Conservation (phyloP, 176 grass and related monocot genomes). For the Saccharum officinarum region DNA sequence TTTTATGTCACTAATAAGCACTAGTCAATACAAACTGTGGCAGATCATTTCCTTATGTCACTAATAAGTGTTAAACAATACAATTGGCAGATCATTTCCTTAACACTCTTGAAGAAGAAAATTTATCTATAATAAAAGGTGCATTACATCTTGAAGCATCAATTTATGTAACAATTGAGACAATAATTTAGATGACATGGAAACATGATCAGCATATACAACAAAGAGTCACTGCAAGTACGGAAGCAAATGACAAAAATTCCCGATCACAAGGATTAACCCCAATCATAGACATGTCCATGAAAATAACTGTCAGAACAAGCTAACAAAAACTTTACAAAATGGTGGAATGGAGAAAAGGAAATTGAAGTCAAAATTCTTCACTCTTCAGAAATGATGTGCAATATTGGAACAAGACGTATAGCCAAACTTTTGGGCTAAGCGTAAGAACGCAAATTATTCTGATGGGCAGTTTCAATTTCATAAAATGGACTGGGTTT, state of each 20-base stretch:
- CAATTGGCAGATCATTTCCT: neutral
- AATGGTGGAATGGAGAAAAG: neutral
- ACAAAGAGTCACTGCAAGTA: neutral
- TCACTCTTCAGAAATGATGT: neutral
- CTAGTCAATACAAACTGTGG: neutral
- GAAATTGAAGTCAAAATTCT: neutral
- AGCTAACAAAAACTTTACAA: neutral
- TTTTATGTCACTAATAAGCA: too few species aligned
- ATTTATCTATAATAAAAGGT: neutral
- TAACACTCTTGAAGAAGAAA: neutral
- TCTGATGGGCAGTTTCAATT: neutral
- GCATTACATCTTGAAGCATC: neutral
- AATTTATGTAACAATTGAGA: neutral
- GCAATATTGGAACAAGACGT: neutral
- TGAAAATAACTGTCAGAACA: neutral
- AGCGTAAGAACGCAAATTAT: neutral
- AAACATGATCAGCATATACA: neutral
- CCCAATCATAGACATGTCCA: neutral
- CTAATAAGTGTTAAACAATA: neutral
- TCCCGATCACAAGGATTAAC: neutral
- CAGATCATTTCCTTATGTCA: neutral
- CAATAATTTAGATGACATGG: neutral
- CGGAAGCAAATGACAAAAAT: neutral
- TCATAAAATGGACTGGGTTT: too few species aligned
- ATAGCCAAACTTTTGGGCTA: neutral